Base-by-base conservation (phyloP, 441 rosid genomes). In the Daphne laureola region DNA sequence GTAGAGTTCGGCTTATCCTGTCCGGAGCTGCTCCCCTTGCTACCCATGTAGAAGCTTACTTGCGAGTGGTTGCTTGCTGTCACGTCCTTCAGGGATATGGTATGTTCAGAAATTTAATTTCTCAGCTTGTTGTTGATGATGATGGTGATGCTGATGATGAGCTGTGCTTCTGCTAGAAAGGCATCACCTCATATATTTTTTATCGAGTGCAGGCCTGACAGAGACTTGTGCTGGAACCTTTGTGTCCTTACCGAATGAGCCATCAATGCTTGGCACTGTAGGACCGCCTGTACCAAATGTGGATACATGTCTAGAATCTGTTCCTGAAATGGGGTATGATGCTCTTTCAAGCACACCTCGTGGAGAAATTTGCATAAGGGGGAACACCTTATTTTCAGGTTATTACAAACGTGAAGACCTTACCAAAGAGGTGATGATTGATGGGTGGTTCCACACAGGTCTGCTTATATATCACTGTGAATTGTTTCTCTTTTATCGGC, bases 401-500 rank as follows among this genome's bases (percentile, higher is more conserved):
- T 90, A 93, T 66, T 66, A 93, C 63, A 93, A 87, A 70, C 89
- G 91, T 51, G 96, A 93, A 64, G 99, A 93, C 72, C 95, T 89
- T 23, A 87, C 93, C 13, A 64, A 75, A 62, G 97, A 90, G 71
- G 97, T 90, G 62, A 38, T 90, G 67, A 36, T 77, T 63, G 96
- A 90, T 72, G 97, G 97, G 26, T 93, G 96, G 97, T 79, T 93
- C 63, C 96, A 90, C 71, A 93, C 97, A 75, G 98, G 98, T 87
- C 65, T 58, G 57, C 38, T 55, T 15, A 36, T 41, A 43, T 8
- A 23, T 52, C 6, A 54, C 15, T 60, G 44, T 35, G 40, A 57
- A 16, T 47, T 16, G 23, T 17, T 17, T 8, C 17, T 45, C 48
- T 4, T 48, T 17, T 49, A 2, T 43, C 36, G 3, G 42, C 52